Base-by-base conservation (phyloP, 495 filamentous ascomycete species). In the Neurospora tetraspora region DNA sequence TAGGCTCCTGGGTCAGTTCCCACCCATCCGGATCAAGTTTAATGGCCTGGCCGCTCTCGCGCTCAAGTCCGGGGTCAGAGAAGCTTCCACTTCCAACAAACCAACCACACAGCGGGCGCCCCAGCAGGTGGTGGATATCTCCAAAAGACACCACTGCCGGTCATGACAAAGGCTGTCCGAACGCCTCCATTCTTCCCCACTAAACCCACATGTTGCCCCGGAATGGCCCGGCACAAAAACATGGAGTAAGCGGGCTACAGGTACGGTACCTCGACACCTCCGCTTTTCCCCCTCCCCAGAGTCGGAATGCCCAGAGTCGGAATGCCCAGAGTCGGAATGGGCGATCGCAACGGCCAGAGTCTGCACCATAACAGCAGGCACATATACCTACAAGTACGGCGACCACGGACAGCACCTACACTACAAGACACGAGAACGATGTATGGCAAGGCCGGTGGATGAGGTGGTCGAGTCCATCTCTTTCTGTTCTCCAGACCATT, bases 361-460 rank as follows among this genome's bases (percentile, higher is more conserved):
- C 10, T 65, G 31, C 27, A 18, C 27, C 74, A 80, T 80, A 77
- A 65, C 72, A 78, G 72, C 76, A 80, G 79, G 75, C 79, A 76
- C 76, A 76, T 79, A 77, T 77, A 76, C 74, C 72, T 65, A 34
- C 53, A 65, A 34, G 3, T 34, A 34, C 53, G 27, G 53, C 27
- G 27, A 65, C 53, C 7, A 36, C 27, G 27, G 27, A 65, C 27
- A 18, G 47, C 11, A 27, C 47, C 23, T 59, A 31, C 20, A 53
- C n/a, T 47, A 23, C 43, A 20, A 47, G 45, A 53, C 20, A 53
- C 45, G 10, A 27, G 53, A 31, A 61, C 53, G 7, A 65, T 6
- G 12, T 18, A 65, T 61, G 27, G 23, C 5, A 34, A 34, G 53
- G 27, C 27, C 27, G 5, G 53, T 61, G 73, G 73, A 76, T 76